These are phyloP conservation scores for Ampelomyces quisqualis DNA, from an alignment of 2,329 filamentous ascomycete genomes.

Conservation along the genomic window DNA sequence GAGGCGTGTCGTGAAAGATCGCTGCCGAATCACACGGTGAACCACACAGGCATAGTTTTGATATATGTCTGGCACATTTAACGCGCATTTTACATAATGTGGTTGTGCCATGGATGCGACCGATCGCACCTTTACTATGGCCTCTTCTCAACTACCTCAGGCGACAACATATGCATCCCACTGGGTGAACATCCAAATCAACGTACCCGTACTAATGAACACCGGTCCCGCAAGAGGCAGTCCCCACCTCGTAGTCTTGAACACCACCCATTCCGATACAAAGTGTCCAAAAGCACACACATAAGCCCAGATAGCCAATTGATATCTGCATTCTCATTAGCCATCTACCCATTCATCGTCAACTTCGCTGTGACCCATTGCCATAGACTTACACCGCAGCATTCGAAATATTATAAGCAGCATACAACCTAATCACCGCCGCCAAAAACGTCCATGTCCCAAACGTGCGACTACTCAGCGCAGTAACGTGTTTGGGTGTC, in stretches of 20 bases:
- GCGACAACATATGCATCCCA: constrained; percentile 65
- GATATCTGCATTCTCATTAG: constrained; percentile 56
- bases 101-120: no score
- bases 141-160: constrained; percentile 2
- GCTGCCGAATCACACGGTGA: neutral
- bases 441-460: constrained; percentile 85
- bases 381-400: constrained; percentile 72
- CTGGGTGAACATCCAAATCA: constrained; percentile 66
- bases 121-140: no score
- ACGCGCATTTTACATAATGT: no score
- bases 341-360: constrained; percentile 11
- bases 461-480: constrained; percentile 76
- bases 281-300: constrained; percentile 63
- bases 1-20: neutral
- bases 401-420: constrained; percentile 76
- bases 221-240: constrained; percentile 61
- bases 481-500: constrained; percentile 60
- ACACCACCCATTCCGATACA: constrained; percentile 75
- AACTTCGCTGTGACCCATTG: no score
- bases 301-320: constrained; percentile 81
- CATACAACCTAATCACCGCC: constrained; percentile 75
- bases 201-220: constrained; percentile 56
- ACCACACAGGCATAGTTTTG: neutral
- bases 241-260: constrained; percentile 69
- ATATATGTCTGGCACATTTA: no score